These are phyloP conservation scores for Dictyostelium purpureum DNA, from an alignment of 78 protist genomes.

Conservation along the genomic window DNA sequence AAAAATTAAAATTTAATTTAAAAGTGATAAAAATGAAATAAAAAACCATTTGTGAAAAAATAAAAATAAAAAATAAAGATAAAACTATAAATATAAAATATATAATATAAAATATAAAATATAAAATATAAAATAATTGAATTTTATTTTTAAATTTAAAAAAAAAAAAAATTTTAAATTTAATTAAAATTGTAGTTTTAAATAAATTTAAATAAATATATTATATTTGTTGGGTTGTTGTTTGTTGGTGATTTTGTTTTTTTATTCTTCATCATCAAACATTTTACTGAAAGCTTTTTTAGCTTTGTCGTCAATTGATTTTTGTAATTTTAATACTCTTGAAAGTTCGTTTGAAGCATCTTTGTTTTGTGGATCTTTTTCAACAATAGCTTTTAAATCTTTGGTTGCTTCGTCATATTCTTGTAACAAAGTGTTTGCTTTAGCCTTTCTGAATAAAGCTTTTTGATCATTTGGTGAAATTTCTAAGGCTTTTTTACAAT, in stretches of 20 bases:
- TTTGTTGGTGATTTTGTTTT: neutral
- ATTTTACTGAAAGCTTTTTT: constrained; percentile 33
- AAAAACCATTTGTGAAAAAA: too few relatives aligned
- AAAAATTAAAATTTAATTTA: too few relatives aligned
- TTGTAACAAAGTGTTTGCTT: neutral
- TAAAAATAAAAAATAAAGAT: too few relatives aligned
- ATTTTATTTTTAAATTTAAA: neutral
- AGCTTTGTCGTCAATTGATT: neutral
- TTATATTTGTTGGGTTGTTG: neutral
- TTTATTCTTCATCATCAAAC: constrained; percentile 29
- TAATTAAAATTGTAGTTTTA: too few relatives aligned
- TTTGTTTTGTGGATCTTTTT: constrained; percentile 6
- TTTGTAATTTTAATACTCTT: constrained; percentile 1
- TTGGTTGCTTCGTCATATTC: constrained; percentile 38
- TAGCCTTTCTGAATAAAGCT: constrained; percentile 56
- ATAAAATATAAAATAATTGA: too few relatives aligned
- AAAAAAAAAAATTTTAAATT: too few relatives aligned
- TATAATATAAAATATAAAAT: too few relatives aligned
- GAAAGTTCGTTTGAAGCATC: constrained; percentile 26
- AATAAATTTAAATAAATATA: too few relatives aligned
- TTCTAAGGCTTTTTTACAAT: neutral
- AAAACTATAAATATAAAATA: too few relatives aligned
- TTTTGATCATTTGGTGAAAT: constrained; percentile 26
- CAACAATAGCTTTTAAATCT: constrained; percentile 23
- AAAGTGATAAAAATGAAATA: too few relatives aligned